Evolutionary conservation across 2,329 filamentous ascomycete species (phyloP), one percentile per base, ranked within the genome.

Genomic region (Penicillium sp.): DNA sequence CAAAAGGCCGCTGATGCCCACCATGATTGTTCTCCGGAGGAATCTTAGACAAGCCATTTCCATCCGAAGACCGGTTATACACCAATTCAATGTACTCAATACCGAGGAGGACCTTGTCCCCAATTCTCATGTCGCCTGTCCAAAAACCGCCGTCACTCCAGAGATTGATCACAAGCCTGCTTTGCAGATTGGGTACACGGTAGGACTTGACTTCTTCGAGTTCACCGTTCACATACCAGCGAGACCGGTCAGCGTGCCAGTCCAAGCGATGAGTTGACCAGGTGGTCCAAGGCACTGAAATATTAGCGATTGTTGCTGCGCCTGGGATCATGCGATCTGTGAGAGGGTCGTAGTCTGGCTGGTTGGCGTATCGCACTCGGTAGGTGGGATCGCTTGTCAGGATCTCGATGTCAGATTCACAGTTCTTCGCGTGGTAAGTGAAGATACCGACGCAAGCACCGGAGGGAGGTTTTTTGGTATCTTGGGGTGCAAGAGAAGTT

Each of bases 341-440:
- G 31, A 63, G 37, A 2, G 70, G 65, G 55, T 77, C 71, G 55
- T 76, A 77, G 55, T 76, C 75, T 2, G 76, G 75, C 56, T 78
- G 77, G 53, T 77, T 78, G 16, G 74, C 69, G 48, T 75, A 77
- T 33, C 75, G 77, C 5, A 81, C 74, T 4, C 71, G 74, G 54
- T 73, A 68, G 1, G 66, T 69, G 1, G 77, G 73, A 52, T 82
- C 80, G 5, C 72, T 67, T 1, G 81, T 83, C 11, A 83, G 68
- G 57, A 84, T 80, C 68, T 84, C 81, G 58, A 84, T 79, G 59
- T 84, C 81, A 0, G 77, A 79, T 63, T 84, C 81, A 61, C 79
- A 79, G 29, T 61, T 69, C 48, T 76, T 71, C 41, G 79, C 73
- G 56, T 70, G 73, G 58, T 80, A 83, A 13, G 79, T 82, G 70